These are phyloP conservation scores for Salix arbutifolia DNA, from an alignment of 345 rosid species.

Conservation along the genomic window DNA sequence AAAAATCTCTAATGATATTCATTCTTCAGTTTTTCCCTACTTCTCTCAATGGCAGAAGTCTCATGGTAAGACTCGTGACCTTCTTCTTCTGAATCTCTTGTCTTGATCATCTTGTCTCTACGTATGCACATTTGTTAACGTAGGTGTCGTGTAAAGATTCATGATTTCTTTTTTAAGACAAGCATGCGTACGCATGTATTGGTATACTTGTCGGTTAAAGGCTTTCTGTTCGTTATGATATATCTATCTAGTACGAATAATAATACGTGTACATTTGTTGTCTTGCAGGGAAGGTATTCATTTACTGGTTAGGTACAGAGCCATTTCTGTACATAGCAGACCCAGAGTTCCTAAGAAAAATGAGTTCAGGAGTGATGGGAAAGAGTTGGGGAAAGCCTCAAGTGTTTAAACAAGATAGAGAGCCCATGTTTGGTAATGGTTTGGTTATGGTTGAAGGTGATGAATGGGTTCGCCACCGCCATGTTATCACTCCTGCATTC, in stretches of 20 bases:
- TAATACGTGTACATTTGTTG: not conserved
- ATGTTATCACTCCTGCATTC: slow-evolving; percentile 80
- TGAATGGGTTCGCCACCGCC: slow-evolving; percentile 90
- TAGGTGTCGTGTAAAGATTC: not conserved
- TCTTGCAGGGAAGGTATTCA: slow-evolving; percentile 76
- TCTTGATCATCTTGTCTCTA: too few species aligned
- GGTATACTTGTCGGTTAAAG: not conserved
- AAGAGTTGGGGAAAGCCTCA: slow-evolving; percentile 93
- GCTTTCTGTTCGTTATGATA: too few species aligned
- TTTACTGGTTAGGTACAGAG: slow-evolving; percentile 91
- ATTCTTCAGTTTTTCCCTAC: slow-evolving; percentile 71
- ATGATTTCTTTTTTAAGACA: not conserved
- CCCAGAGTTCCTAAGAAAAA: slow-evolving; percentile 68
- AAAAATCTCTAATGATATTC: slow-evolving; percentile 67
- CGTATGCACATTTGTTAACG: not conserved
- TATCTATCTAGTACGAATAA: not conserved
- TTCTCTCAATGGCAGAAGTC: slow-evolving; percentile 74
- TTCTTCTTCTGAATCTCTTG: not conserved
- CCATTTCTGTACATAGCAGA: slow-evolving; percentile 90
- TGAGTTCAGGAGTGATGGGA: slow-evolving; percentile 78
- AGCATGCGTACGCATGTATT: not conserved
- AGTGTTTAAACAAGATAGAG: slow-evolving; percentile 74
- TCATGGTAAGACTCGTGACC: slow-evolving; percentile 43
- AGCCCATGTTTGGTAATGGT: slow-evolving; percentile 92
- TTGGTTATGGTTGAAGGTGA: slow-evolving; percentile 85